These are phyloP conservation scores for Diaporthe australafricana DNA, from an alignment of 2,329 filamentous ascomycete species.

Conservation along the genomic window DNA sequence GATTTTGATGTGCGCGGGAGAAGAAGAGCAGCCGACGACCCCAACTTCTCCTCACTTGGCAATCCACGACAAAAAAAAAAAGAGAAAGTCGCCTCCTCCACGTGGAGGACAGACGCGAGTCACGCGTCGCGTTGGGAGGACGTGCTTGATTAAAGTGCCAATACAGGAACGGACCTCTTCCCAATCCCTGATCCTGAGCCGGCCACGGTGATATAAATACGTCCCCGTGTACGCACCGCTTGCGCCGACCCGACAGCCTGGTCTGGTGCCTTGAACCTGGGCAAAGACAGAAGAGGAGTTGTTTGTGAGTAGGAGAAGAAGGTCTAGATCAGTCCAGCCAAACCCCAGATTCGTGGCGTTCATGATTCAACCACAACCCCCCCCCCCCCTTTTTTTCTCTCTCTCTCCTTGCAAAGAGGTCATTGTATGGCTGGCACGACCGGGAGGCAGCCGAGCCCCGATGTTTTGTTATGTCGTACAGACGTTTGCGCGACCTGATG, in stretches of 20 bases:
- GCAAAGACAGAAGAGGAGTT: not conserved
- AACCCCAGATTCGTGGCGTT: not conserved
- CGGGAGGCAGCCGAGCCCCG: constrained; percentile 11
- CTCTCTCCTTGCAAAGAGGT: not conserved
- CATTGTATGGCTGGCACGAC: not conserved
- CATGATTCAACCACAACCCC: not conserved
- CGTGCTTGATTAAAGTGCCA: not conserved
- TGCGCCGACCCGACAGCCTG: constrained; percentile 8
- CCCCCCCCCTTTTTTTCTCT: too few relatives aligned
- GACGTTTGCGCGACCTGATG: not conserved
- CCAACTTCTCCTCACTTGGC: not conserved
- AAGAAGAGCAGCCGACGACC: constrained; percentile 2
- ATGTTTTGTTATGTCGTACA: not conserved
- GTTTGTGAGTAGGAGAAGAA: not conserved
- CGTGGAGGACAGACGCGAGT: constrained; percentile 20
- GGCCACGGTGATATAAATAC: constrained; percentile 11
- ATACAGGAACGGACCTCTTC: not conserved
- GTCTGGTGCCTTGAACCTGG: constrained; percentile 8
- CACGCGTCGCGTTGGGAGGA: not conserved
- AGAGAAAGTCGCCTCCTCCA: constrained; percentile 1
- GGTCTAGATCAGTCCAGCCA: constrained; percentile 11
- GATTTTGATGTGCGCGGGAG: constrained; percentile 7
- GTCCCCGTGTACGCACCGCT: constrained; percentile 3
- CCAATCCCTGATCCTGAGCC: constrained; percentile 1
- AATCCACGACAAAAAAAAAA: not conserved